These are phyloP conservation scores for Stagonosporopsis cucurbitacearum DNA, from an alignment of 2,329 filamentous ascomycete genomes.

Conservation along the genomic window DNA sequence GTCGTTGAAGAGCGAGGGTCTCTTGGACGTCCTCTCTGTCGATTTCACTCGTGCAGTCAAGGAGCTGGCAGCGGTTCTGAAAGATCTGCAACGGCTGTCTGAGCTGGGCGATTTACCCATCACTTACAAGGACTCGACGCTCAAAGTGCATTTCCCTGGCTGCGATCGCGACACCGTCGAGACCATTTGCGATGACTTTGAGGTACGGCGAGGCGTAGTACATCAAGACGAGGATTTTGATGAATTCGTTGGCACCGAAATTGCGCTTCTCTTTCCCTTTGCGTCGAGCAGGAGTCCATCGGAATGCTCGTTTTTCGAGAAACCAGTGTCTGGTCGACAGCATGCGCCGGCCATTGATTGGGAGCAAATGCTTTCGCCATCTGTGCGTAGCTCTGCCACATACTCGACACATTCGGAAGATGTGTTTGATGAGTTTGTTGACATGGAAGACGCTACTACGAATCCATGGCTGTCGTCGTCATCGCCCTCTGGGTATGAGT, in stretches of 20 bases:
- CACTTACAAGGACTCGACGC: conserved; percentile 68
- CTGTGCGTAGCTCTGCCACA: conserved; percentile 40
- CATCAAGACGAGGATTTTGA: conserved; percentile 81
- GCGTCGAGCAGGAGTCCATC: conserved; percentile 67
- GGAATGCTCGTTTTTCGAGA: conserved; percentile 56
- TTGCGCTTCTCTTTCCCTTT: conserved; percentile 86
- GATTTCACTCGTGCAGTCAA: conserved; percentile 89
- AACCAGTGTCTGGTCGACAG: conserved; percentile 46
- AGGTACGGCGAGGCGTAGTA: conserved; percentile 80
- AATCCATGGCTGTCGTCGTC: conserved; percentile 62
- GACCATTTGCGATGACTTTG: conserved; percentile 82
- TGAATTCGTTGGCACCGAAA: conserved; percentile 67
- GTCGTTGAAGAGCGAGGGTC: conserved; percentile 79
- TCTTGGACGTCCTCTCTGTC: conserved; percentile 82
- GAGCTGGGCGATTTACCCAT: conserved; percentile 84
- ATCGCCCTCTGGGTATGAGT: conserved; percentile 62
- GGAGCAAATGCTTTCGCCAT: conserved; percentile 63
- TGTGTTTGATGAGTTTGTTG: conserved; percentile 49
- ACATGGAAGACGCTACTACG: conserved; percentile 46
- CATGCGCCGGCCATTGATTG: conserved; percentile 56
- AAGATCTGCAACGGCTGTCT: conserved; percentile 80
- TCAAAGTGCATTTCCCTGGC: conserved; percentile 88
- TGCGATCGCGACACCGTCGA: conserved; percentile 86
- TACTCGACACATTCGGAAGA: conserved; percentile 50
- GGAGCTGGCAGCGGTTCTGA: conserved; percentile 78